Evolutionary conservation across 2,329 filamentous ascomycete genomes (phyloP), one percentile per base, ranked within the genome.

Genomic region (Rugonectria rugulosa): DNA sequence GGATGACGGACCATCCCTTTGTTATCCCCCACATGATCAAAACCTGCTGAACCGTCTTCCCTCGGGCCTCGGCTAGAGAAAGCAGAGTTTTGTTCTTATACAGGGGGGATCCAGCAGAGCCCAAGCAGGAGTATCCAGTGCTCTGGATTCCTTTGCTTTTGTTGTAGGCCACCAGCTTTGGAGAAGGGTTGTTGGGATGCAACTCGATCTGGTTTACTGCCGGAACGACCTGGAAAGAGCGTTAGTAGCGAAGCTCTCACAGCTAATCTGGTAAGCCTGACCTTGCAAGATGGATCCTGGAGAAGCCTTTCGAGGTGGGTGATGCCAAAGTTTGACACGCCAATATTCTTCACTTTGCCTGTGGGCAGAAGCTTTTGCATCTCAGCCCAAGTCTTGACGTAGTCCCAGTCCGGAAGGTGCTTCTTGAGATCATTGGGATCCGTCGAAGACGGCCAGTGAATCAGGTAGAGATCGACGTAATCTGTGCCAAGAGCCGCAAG

Each of bases 251-350:
- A 10, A 24, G 12, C 29, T 4, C n/a, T 14, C 12, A 32, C 11
- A 32, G 5, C 6, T 11, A 14, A 32, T 32, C 29, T 21, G 19
- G 34, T 3, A 15, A 26, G n/a, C n/a, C 57, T 48, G 68, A 84
- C 86, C 77, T 87, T 87, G 76, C 80, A 84, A 61, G 79, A 80
- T 10, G 84, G 81, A 65, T 89, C 83, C 64, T 82, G 85, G 59
- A 95, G 79, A 55, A 95, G 81, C 73, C 85, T 90, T 81, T 94
- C 89, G 31, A 95, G 79, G 75, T 95, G 90, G 73, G 79, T 85
- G 72, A 93, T 91, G 61, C 82, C 88, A 73, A 96, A 95, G 82
- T 96, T 96, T 74, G 89, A 92, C 53, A 95, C 89, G 66, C 91
- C 91, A 71, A 95, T 93, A 77, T 91, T 91, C 74, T 81, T 82